Percentiles rank a stretch among this genome's conserved stretches.
Conservation (phyloP, 1,284 basidiomycete genomes). For the Pseudozyma thailandica region DNA sequence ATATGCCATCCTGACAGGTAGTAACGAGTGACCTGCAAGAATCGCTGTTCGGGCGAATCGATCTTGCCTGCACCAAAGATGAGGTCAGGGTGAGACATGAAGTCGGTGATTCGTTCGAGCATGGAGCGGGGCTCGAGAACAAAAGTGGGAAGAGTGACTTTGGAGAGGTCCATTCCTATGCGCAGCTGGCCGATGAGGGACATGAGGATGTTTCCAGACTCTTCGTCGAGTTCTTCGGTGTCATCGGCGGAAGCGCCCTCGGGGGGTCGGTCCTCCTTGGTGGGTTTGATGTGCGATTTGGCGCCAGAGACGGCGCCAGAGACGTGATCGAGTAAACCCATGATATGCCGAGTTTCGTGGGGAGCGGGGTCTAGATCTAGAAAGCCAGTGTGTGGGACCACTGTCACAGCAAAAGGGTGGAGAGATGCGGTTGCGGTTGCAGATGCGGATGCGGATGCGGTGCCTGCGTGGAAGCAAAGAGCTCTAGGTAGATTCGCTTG, state of each 20-base stretch:
- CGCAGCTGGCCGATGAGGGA: constrained; percentile 84
- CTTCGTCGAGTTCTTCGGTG: constrained; percentile 69
- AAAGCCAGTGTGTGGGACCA: too few relatives aligned
- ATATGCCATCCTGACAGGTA: constrained; percentile 99
- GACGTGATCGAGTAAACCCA: constrained; percentile 65
- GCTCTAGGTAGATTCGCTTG: too few relatives aligned
- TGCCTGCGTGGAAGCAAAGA: too few relatives aligned
- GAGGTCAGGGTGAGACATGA: constrained; percentile 98
- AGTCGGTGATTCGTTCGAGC: constrained; percentile 75
- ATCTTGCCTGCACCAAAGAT: constrained; percentile 87
- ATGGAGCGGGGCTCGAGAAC: constrained; percentile 67
- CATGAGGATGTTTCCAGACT: constrained; percentile 69
- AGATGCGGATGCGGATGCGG: neutral
- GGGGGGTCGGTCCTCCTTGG: constrained; percentile 62
- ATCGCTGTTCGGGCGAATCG: constrained; percentile 86
- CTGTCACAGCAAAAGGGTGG: too few relatives aligned
- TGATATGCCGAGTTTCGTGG: constrained; percentile 8
- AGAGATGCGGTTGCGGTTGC: neutral
- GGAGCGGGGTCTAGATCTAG: too few relatives aligned
- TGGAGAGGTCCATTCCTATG: constrained; percentile 91
- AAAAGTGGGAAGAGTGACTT: constrained; percentile 76
- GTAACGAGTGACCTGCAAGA: constrained; percentile 89
- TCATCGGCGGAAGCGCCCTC: constrained; percentile 67
- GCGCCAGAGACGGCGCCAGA: constrained; percentile 57
- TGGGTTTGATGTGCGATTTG: constrained; percentile 50